Conservation (phyloP, 257 asterid genomes). For the Fraxinus anomala region DNA sequence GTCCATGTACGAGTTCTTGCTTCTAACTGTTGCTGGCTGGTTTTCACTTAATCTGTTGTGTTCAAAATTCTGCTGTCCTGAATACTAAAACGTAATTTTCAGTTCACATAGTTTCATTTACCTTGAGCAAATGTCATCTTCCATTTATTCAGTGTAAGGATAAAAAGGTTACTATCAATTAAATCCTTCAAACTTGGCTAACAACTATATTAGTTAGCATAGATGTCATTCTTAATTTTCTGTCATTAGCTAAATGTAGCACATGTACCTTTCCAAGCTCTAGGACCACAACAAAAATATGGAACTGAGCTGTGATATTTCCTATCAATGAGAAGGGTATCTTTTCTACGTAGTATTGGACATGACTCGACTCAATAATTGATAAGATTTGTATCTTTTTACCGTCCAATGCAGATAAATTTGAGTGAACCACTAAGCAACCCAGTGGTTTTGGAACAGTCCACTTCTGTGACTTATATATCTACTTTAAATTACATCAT, state of each 20-base stretch:
- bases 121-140: conserved; percentile 12
- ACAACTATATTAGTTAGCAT: not conserved
- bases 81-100: conserved; percentile 22
- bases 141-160: not conserved
- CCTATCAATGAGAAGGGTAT: not conserved
- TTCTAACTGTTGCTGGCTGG: conserved; percentile 22
- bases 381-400: not conserved
- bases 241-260: conserved; percentile 17
- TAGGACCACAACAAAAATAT: conserved; percentile 31
- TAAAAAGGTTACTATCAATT: not conserved
- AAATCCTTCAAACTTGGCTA: conserved; percentile 5
- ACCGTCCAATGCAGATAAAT: conserved; percentile 9
- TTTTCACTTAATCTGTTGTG: conserved; percentile 28
- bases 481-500: conserved; percentile 7
- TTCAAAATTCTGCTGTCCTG: conserved; percentile 24
- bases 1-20: conserved; percentile 27
- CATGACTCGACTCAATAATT: not conserved
- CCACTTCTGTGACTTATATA: conserved; percentile 28
- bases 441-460: conserved; percentile 22
- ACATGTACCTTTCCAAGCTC: conserved; percentile 22
- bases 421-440: conserved; percentile 17
- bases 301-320: not conserved
- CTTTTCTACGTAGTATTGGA: not conserved
- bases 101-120: conserved; percentile 20
- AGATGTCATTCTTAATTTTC: conserved; percentile 18